A percentile compares a stretch with the other conserved stretches of the same genome.
Evolutionary conservation across 169 alveolate species (phyloP).

Genomic region (Plasmodium inui): DNA sequence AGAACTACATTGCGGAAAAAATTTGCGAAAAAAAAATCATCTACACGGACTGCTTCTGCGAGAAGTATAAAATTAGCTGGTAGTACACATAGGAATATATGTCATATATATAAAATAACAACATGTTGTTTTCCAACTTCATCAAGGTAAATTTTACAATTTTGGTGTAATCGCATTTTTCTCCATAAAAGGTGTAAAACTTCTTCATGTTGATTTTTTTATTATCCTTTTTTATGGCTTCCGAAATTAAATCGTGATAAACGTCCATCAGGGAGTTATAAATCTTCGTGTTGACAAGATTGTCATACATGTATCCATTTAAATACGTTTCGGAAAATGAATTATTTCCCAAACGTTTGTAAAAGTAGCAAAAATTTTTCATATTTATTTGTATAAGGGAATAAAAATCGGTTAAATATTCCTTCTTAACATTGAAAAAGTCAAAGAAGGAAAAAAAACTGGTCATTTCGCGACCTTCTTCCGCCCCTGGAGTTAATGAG

Average conservation of each 20-base stretch:
- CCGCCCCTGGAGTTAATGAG: neutral
- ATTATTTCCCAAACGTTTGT: conserved; percentile 60
- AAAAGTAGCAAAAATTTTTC: conserved; percentile 58
- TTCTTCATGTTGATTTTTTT: conserved; percentile 60
- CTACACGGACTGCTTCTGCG: conserved; percentile 12
- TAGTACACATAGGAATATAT: conserved; percentile 50
- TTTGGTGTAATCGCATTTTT: conserved; percentile 44
- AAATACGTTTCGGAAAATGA: conserved; percentile 38
- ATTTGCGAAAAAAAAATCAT: neutral
- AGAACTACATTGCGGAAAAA: neutral
- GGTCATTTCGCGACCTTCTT: conserved; percentile 11
- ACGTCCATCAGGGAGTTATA: conserved; percentile 65
- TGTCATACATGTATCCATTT: conserved; percentile 46
- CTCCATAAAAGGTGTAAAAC: conserved; percentile 48
- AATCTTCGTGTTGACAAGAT: conserved; percentile 33
- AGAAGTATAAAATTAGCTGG: conserved; percentile 17
- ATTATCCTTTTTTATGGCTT: conserved; percentile 63
- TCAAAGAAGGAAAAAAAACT: conserved; percentile 28
- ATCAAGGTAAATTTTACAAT: conserved; percentile 59
- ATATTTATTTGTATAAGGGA: conserved; percentile 67
- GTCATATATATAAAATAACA: conserved; percentile 59
- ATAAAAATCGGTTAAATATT: conserved; percentile 44
- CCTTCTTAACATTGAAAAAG: conserved; percentile 51
- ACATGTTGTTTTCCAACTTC: conserved; percentile 67
- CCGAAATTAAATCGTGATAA: conserved; percentile 49